These are phyloP conservation scores for Xylariomycetidae sp. DNA, from an alignment of 2,329 filamentous ascomycete genomes.

Conservation along the genomic window DNA sequence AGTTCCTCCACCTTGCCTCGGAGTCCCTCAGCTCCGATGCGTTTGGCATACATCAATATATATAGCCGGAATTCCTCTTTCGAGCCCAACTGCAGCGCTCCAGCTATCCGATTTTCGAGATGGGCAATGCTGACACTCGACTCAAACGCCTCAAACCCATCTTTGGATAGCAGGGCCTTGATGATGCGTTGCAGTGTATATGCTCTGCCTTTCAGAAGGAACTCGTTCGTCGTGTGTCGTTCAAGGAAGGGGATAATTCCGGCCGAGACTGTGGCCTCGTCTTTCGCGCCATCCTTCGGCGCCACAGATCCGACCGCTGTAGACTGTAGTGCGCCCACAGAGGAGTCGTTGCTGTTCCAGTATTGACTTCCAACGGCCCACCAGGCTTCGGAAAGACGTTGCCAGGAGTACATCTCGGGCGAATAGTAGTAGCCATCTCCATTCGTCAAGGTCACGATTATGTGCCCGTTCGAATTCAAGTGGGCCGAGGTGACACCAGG, in stretches of 20 bases:
- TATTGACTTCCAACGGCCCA: constrained; percentile 98
- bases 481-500: constrained; percentile 88
- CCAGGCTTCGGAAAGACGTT: constrained; percentile 93
- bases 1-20: constrained; percentile 90
- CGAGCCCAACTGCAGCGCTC: constrained; percentile 75
- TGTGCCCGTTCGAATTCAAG: constrained; percentile 78
- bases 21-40: constrained; percentile 83
- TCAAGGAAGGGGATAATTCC: constrained; percentile 92
- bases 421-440: constrained; percentile 93
- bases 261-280: constrained; percentile 64
- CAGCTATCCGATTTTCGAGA: constrained; percentile 89
- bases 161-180: constrained; percentile 78
- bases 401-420: constrained; percentile 81
- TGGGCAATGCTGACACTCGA: constrained; percentile 88
- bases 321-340: constrained; percentile 72
- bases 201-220: constrained; percentile 82
- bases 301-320: constrained; percentile 56
- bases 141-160: constrained; percentile 90
- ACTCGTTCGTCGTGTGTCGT: constrained; percentile 89
- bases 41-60: constrained; percentile 96
- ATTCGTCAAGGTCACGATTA: constrained; percentile 87
- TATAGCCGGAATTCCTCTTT: constrained; percentile 92
- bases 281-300: constrained; percentile 35
- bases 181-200: constrained; percentile 88
- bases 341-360: constrained; percentile 96